Base-by-base conservation (phyloP, 2,329 filamentous ascomycete genomes). In the Alternaria arborescens region DNA sequence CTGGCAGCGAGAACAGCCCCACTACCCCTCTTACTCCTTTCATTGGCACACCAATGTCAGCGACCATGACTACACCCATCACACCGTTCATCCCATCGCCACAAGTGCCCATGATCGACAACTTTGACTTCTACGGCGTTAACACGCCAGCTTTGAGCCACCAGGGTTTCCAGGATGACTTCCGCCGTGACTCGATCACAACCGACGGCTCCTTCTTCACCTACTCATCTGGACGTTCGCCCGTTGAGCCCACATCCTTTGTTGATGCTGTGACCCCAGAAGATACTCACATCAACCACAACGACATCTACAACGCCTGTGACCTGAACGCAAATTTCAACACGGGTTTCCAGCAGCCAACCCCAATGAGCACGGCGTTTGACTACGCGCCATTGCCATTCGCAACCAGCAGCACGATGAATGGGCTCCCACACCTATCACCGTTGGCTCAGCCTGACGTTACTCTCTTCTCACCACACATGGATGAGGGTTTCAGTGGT, bases 371-470 rank as follows among this genome's bases (percentile, higher is more conserved):
- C 69, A 73, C 71, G 20, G 69, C 64, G 28, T 74, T 73, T 40
- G 72, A 74, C 48, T 82, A 84, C 50, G 77, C 78, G 34, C 77
- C 80, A 59, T 81, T 80, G 20, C 77, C 66, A 64, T 78, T 76
- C 61, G 56, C 61, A 11, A 50, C 70, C 12, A 70, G 69, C 47
- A 64, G 54, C 53, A 67, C 67, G 32, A 56, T 68, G 28, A 61
- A 65, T 26, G 67, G 71, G 28, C 68, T 78, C 7, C 73, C 77
- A 36, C 89, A 91, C 62, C 85, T 92, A 62, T 93, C 90, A 4
- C 89, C 90, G 8, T 83, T 84, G 55, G 90, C 88, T 5, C 89
- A 92, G 69, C 84, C 86, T 36, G 88, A 90, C 61, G 81, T 88
- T 1, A 91, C 91, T 80, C 84, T 92, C 32, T 90, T 85, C 78